A percentile compares a stretch with the other conserved stretches of the same genome.
Evolutionary conservation across 306 rosid species (phyloP).

Genomic region (Rosa persica): DNA sequence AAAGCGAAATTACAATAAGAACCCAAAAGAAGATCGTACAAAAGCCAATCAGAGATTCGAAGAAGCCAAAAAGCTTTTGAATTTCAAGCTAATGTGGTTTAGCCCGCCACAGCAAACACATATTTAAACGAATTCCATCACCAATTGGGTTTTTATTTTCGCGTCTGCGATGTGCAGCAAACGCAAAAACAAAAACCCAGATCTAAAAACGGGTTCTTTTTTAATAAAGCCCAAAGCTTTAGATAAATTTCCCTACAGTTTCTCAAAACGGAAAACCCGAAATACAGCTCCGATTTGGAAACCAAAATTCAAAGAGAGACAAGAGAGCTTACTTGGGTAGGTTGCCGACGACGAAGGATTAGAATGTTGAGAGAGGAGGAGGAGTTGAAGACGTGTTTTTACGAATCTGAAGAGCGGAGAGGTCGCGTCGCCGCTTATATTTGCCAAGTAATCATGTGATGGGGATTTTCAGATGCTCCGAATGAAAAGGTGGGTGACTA

Average conservation of each 20-base stretch:
- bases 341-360: constrained; percentile 17
- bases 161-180: neutral
- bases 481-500: too few species aligned
- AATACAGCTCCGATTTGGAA: neutral
- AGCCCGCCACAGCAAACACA: neutral
- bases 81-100: neutral
- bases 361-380: neutral
- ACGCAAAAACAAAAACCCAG: neutral
- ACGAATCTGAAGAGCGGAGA: neutral
- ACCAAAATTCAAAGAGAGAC: neutral
- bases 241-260: neutral
- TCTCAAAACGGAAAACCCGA: neutral
- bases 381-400: constrained; percentile 7
- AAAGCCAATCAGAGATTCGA: neutral
- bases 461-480: neutral
- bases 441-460: neutral
- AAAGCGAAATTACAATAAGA: neutral
- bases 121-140: too few species aligned
- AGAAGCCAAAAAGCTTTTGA: neutral
- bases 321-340: constrained; percentile 32
- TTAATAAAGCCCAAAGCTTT: neutral
- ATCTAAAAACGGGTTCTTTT: neutral
- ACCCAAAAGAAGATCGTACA: neutral
- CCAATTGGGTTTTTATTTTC: neutral
- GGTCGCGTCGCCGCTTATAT: constrained; percentile 32